Base-by-base conservation (phyloP, 768 basidiomycete genomes). In the Arthromyces matolae region DNA sequence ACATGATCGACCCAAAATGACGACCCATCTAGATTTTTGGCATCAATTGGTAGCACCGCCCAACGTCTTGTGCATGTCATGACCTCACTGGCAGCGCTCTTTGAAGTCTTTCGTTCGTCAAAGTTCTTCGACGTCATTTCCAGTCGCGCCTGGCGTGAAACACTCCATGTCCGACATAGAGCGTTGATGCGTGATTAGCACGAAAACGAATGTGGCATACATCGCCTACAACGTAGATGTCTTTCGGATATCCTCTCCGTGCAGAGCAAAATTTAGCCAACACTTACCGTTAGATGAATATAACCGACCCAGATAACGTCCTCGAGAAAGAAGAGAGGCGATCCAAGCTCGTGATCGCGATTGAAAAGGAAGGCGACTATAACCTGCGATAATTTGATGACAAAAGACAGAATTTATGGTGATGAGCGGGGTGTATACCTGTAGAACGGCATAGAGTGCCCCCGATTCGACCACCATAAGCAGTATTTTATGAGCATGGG, bases 81-180 rank as follows among this genome's bases (percentile, higher is more conserved):
- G n/a, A n/a, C n/a, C n/a, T n/a, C n/a, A n/a, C n/a, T n/a, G n/a
- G n/a, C n/a, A n/a, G n/a, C n/a, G n/a, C n/a, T n/a, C n/a, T 4
- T 10, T 3, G 38, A 13, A 13, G 12, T 6, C 23, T n/a, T n/a
- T n/a, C n/a, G n/a, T n/a, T n/a, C n/a, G n/a, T n/a, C n/a, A n/a
- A n/a, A n/a, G n/a, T n/a, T n/a, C n/a, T n/a, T n/a, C n/a, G n/a
- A n/a, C n/a, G n/a, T n/a, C n/a, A n/a, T n/a, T n/a, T n/a, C n/a
- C n/a, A n/a, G n/a, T n/a, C n/a, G n/a, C n/a, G n/a, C n/a, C n/a
- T n/a, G n/a, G n/a, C n/a, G 40, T 24, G 13, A 48, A 48, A 22
- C 47, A 49, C 24, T 49, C 47, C 20, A 49, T 43, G 27, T 49
- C 41, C 1, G 41, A 43, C n/a, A 49, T 33, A 9, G 48, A 49